Evolutionary conservation across 306 rosid genomes (phyloP), one percentile per base, ranked within the genome.

Genomic region (Malus sylvestris): DNA sequence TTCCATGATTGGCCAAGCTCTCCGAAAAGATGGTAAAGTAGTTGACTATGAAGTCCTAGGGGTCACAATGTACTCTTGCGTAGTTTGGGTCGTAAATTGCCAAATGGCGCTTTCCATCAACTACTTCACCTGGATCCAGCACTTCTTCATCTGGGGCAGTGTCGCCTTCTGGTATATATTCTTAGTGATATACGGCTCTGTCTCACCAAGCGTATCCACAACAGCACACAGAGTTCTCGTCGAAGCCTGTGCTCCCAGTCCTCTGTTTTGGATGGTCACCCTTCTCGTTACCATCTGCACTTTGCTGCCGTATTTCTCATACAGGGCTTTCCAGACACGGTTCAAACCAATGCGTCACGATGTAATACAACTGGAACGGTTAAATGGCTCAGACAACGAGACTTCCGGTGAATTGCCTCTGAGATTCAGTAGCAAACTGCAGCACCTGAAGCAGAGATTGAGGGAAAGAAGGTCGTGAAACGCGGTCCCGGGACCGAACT

Each of bases 51-150:
- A 88, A 67, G 76, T 91, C 71, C 86, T 91, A 3, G 98, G 96
- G 3, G 97, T 87, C 58, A 84, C 89, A 27, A 85, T 93, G 96
- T 91, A 91, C 30, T 87, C 97, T 15, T 81, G 90, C 25, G 93
- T 87, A 8, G 91, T 91, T 61, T 93, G 98, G 98, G 84, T 88
- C 6, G 98, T 91, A 68, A 93, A 93, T 78, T 88, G 93, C 84
- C 98, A 93, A 83, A 89, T 93, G 90, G 98, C 97, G 32, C 85
- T 93, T 57, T 87, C 96, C 63, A 81, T 93, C 23, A 93, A 91
- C 87, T 93, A 89, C 91, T 93, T 93, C 90, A 91, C 97, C 53
- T 91, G 97, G 98, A 91, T 93, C 73, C 98, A 93, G 16, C 98
- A 93, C 83, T 81, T 89, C 58, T 88, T 93, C 82, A 85, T 93